Evolutionary conservation across 495 filamentous ascomycete species (phyloP).

Genomic region (Gamarada debralockiae): DNA sequence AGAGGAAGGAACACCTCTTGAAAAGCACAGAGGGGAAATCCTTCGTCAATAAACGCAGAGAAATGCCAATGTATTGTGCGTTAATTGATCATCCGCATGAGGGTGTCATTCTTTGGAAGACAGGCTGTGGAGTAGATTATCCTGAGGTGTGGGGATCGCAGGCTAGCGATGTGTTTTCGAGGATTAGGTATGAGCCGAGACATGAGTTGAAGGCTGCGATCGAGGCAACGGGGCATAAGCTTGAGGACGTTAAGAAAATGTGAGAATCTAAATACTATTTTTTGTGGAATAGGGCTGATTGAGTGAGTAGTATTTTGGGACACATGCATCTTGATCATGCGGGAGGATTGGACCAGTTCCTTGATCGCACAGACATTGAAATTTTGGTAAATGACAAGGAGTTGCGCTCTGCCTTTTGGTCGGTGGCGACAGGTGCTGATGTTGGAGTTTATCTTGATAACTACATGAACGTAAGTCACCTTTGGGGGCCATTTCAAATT

Average conservation of each 20-base stretch:
- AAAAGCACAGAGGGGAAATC: conserved; percentile 3
- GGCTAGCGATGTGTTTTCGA: conserved; percentile 42
- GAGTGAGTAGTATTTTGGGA: conserved; percentile 38
- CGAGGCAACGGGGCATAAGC: conserved; percentile 39
- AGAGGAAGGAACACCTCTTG: conserved; percentile 19
- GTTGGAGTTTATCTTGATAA: conserved; percentile 39
- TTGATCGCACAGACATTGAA: conserved; percentile 38
- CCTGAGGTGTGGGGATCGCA: conserved; percentile 37
- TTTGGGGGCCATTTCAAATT: background rate
- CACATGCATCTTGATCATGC: conserved; percentile 54
- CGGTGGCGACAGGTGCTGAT: conserved; percentile 39
- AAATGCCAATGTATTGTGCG: conserved; percentile 38
- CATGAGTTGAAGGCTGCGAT: conserved; percentile 45
- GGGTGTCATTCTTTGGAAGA: conserved; percentile 50
- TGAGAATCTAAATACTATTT: background rate
- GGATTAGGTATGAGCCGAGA: conserved; percentile 34
- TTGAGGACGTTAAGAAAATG: conserved; percentile 47
- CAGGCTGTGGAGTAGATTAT: conserved; percentile 44
- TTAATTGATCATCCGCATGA: conserved; percentile 48
- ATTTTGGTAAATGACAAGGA: conserved; percentile 52
- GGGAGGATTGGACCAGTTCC: conserved; percentile 47
- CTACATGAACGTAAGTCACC: conserved; percentile 29
- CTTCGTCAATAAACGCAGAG: conserved; percentile 34
- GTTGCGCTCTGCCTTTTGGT: conserved; percentile 45
- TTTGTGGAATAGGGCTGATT: background rate